Evolutionary conservation across 169 alveolate species (phyloP).

Genomic region (Theileria annulata): DNA sequence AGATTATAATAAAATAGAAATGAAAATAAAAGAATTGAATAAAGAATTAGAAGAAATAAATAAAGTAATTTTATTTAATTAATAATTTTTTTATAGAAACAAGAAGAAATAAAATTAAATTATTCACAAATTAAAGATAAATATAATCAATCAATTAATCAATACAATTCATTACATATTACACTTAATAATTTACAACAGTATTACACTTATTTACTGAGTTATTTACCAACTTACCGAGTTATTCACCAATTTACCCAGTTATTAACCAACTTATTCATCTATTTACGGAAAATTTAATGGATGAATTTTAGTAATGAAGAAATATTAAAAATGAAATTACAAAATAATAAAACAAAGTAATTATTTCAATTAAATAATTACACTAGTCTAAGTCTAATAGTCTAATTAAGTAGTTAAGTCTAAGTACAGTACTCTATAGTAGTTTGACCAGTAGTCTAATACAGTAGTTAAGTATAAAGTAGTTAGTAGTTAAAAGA

Average conservation of each 20-base stretch:
- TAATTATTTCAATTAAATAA: neutral
- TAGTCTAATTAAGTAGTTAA: too few species aligned
- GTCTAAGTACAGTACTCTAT: too few species aligned
- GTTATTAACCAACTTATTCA: too few species aligned
- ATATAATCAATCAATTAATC: neutral
- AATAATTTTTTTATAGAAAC: constrained; percentile 5
- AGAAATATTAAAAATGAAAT: constrained; percentile 25
- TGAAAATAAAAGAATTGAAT: constrained; percentile 6
- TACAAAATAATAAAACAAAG: neutral
- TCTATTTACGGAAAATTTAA: too few species aligned
- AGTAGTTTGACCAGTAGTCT: too few species aligned
- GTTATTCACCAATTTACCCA: too few species aligned
- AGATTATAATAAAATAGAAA: constrained; percentile 16
- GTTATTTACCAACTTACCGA: too few species aligned
- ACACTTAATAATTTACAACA: too few species aligned
- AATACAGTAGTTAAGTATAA: neutral
- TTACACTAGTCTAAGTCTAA: too few species aligned
- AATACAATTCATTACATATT: constrained; percentile 31
- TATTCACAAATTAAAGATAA: constrained; percentile 6
- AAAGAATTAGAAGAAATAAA: constrained; percentile 18
- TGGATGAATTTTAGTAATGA: constrained; percentile 31
- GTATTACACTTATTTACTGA: too few species aligned
- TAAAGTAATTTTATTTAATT: too few species aligned
- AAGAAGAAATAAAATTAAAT: neutral
- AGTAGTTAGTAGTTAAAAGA: too few species aligned